These are phyloP conservation scores for Coprinopsis sp. DNA, from an alignment of 768 basidiomycete species.

Conservation along the genomic window DNA sequence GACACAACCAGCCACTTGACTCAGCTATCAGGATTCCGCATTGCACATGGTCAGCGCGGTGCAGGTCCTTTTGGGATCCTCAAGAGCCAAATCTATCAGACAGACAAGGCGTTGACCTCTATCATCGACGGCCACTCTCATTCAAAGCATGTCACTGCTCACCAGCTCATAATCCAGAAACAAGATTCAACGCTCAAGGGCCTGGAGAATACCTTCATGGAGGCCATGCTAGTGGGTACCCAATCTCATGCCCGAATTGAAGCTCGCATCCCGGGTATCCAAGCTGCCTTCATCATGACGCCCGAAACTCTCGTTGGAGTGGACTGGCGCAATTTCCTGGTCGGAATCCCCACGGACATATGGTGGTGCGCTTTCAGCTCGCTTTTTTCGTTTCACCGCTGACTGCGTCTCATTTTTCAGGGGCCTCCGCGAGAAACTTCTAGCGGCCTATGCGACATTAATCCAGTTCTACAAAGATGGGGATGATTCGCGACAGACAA, in stretches of 20 bases:
- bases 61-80: conserved; percentile 12
- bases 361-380: conserved; percentile 16
- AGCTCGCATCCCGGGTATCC: conserved; percentile 23
- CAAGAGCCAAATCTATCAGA: conserved; percentile 30
- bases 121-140: conserved; percentile 11
- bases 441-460: neutral
- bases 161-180: conserved; percentile 14
- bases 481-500: conserved; percentile 4
- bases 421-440: neutral
- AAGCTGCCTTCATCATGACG: conserved; percentile 1
- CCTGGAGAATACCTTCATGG: conserved; percentile 18
- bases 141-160: conserved; percentile 19
- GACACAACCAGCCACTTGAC: conserved; percentile 27
- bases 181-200: conserved; percentile 5
- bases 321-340: conserved; percentile 5
- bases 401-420: neutral
- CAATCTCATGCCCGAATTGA: conserved; percentile 24
- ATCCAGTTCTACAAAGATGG: neutral
- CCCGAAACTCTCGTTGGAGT: neutral
- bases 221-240: conserved; percentile 10
- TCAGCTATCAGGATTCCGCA: conserved; percentile 26
- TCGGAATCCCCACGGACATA: conserved; percentile 8
- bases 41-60: conserved; percentile 16
- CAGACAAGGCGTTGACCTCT: conserved; percentile 28
- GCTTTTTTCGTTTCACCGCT: neutral